Conservation (phyloP, 2,329 filamentous ascomycete species). For the Aspergillus hortae region DNA sequence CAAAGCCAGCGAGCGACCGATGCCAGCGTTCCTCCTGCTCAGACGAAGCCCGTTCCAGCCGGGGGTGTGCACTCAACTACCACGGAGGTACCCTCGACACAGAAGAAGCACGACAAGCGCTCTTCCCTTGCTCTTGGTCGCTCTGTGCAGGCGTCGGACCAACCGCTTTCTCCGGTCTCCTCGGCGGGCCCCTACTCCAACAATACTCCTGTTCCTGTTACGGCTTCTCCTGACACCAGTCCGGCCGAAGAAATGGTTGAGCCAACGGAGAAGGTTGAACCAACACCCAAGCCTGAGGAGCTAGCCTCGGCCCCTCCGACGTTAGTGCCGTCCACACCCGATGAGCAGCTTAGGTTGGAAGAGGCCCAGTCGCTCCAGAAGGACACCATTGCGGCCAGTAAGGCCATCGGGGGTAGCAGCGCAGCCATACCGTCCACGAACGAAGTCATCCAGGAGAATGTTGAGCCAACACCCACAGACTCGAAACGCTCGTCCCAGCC, state of each 20-base stretch:
- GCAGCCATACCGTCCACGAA: slow-evolving; percentile 17
- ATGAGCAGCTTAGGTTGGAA: slow-evolving; percentile 56
- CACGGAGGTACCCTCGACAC: slow-evolving; percentile 14
- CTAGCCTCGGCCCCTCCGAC: slow-evolving; percentile 22
- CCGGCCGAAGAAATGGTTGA: slow-evolving; percentile 59
- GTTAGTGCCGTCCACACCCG: slow-evolving; percentile 49
- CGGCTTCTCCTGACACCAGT: slow-evolving; percentile 70
- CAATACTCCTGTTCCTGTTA: slow-evolving; percentile 66
- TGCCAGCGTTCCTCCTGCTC: slow-evolving; percentile 17
- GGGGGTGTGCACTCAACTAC: slow-evolving; percentile 14
- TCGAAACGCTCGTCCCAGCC: slow-evolving; percentile 19
- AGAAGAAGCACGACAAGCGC: slow-evolving; percentile 26
- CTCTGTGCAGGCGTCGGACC: slow-evolving; percentile 25
- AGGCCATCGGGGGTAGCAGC: slow-evolving; percentile 16
- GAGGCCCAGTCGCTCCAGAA: slow-evolving; percentile 47
- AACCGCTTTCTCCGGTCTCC: slow-evolving; percentile 55
- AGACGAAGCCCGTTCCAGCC: slow-evolving; percentile 15
- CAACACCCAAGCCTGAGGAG: slow-evolving; percentile 22
- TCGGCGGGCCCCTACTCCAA: slow-evolving; percentile 67
- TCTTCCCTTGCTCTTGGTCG: slow-evolving; percentile 26
- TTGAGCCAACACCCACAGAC: slow-evolving; percentile 9
- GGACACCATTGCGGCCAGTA: slow-evolving; percentile 18
- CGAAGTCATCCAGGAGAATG: slow-evolving; percentile 24
- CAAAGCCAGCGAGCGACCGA: slow-evolving; percentile 21
- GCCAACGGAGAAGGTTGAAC: slow-evolving; percentile 44